phyloP scores from a whole-genome alignment of 208 protist species.

The Trypanosoma scelopori region DNA sequence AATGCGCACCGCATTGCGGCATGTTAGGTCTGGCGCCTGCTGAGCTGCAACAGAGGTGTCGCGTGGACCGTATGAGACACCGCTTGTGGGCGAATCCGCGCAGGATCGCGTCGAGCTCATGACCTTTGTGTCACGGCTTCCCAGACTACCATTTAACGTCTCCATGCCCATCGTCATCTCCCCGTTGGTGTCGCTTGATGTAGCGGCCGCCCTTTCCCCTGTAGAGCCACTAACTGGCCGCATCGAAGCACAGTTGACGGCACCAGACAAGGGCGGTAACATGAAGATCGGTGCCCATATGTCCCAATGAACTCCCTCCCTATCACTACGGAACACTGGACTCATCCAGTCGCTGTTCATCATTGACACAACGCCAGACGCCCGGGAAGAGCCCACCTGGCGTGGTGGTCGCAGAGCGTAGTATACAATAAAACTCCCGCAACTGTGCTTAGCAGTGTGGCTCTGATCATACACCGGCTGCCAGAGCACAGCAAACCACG shows the following conservation, averaged over 20 bases:
- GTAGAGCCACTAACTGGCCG: neutral
- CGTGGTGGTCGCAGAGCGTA: slow-evolving; percentile 80
- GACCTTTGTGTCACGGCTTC: slow-evolving; percentile 9
- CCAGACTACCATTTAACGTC: slow-evolving; percentile 12
- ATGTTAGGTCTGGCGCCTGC: neutral
- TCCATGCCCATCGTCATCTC: slow-evolving; percentile 3
- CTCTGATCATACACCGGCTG: slow-evolving; percentile 79
- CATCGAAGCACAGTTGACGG: neutral
- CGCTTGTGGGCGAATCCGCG: slow-evolving; percentile 1
- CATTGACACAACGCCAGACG: slow-evolving; percentile 42
- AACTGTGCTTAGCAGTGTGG: slow-evolving; percentile 80
- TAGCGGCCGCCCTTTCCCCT: neutral
- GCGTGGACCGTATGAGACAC: neutral
- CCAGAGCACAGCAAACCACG: slow-evolving; percentile 87
- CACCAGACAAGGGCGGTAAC: neutral
- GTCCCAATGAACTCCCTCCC: slow-evolving; percentile 60
- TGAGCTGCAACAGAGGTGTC: neutral
- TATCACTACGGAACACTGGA: slow-evolving; percentile 70
- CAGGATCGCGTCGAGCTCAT: neutral
- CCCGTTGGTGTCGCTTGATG: neutral
- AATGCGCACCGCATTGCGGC: slow-evolving; percentile 4
- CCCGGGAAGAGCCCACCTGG: slow-evolving; percentile 53
- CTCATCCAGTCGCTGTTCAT: slow-evolving; percentile 74
- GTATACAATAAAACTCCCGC: slow-evolving; percentile 82
- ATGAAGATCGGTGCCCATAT: slow-evolving; percentile 39